Conservation (phyloP, 176 grass and related monocot genomes). For the Oryza brachyantha region DNA sequence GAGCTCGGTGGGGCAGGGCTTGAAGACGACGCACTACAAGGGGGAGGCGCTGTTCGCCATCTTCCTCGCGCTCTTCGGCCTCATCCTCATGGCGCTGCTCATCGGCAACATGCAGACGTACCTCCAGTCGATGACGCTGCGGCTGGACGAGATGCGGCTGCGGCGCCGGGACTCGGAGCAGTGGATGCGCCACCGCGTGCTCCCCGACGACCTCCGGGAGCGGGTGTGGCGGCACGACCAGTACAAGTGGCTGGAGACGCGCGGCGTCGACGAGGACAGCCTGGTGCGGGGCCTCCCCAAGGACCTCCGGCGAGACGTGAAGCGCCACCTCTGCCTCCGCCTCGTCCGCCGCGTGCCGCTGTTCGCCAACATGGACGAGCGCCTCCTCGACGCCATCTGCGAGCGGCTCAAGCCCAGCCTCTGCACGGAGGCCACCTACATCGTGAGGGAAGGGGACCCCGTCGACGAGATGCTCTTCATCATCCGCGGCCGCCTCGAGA, state of each 20-base stretch:
- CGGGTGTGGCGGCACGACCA: constrained; percentile 66
- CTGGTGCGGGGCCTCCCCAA: constrained; percentile 48
- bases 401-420: constrained; percentile 68
- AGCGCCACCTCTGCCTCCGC: constrained; percentile 70
- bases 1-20: constrained; percentile 73
- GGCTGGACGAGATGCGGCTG: constrained; percentile 66
- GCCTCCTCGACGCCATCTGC: constrained; percentile 71
- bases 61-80: constrained; percentile 58
- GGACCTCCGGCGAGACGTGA: constrained; percentile 64
- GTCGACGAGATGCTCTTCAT: constrained; percentile 87
- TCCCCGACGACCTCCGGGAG: constrained; percentile 56
- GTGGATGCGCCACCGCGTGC: constrained; percentile 70
- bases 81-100: constrained; percentile 95
- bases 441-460: constrained; percentile 57
- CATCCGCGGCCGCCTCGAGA: constrained; percentile 55
- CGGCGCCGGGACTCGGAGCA: constrained; percentile 60
- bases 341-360: constrained; percentile 69
- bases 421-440: constrained; percentile 64
- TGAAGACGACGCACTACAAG: constrained; percentile 69
- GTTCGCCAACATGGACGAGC: constrained; percentile 79
- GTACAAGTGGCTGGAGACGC: constrained; percentile 76
- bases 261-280: constrained; percentile 69
- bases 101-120: constrained; percentile 98
- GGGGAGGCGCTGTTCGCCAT: constrained; percentile 88
- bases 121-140: constrained; percentile 67